phyloP scores from a whole-genome alignment of 164 flowering plant species.

The Piper betle region DNA sequence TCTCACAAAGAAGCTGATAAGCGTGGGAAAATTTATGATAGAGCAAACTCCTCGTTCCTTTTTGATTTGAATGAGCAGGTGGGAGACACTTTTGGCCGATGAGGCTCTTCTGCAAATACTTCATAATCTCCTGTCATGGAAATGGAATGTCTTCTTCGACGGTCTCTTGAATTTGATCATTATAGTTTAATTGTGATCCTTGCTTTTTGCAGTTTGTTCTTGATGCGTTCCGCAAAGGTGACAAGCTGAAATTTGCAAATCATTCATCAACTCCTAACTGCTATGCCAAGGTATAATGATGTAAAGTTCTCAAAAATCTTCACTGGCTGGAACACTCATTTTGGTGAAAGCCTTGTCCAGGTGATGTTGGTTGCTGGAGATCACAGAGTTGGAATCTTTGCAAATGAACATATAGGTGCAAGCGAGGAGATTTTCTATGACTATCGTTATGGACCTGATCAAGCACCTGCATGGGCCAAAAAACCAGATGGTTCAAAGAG shows the following conservation, averaged over 20 bases:
- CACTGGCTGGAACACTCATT: not conserved
- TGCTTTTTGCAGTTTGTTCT: constrained; percentile 56
- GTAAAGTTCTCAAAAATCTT: not conserved
- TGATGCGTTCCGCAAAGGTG: constrained; percentile 97
- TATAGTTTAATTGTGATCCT: not conserved
- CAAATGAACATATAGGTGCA: constrained; percentile 83
- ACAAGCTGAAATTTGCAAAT: constrained; percentile 95
- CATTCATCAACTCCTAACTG: constrained; percentile 93
- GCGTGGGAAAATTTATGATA: constrained; percentile 95
- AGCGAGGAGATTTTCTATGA: constrained; percentile 93
- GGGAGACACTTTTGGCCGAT: constrained; percentile 9
- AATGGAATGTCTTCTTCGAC: not conserved
- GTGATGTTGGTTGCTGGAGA: constrained; percentile 96
- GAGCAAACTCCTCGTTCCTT: constrained; percentile 88
- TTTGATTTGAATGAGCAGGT: constrained; percentile 96
- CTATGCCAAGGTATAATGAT: constrained; percentile 60
- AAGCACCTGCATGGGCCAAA: constrained; percentile 89
- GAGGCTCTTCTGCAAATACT: not conserved
- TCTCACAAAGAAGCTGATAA: constrained; percentile 93
- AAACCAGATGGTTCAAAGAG: constrained; percentile 69
- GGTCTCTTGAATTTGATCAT: not conserved
- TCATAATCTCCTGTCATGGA: not conserved
- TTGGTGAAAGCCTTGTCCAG: constrained; percentile 20
- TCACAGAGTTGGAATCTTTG: constrained; percentile 93
- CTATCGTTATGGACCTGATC: constrained; percentile 76